A percentile compares a stretch with the other conserved stretches of the same genome.
Evolutionary conservation across 2,329 filamentous ascomycete genomes (phyloP).

Genomic region (Colletotrichum sp.): DNA sequence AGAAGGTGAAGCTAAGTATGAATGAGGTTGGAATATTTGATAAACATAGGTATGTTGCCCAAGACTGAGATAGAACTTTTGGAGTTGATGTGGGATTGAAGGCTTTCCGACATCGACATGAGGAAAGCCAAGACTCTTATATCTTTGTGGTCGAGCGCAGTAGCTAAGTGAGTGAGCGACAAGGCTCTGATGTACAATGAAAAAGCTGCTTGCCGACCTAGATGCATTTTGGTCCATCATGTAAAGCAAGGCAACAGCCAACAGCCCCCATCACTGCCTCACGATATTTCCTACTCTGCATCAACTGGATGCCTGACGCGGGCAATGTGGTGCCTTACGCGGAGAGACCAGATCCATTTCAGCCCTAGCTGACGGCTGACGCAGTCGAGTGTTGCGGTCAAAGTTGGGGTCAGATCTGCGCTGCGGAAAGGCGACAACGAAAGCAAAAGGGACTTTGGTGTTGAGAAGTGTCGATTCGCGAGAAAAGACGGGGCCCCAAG

Average conservation of each 20-base stretch:
- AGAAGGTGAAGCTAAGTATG: fast-evolving
- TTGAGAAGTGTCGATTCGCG: not conserved
- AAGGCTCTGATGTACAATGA: not conserved
- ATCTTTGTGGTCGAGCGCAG: not conserved
- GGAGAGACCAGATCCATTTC: not conserved
- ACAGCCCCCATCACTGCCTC: not conserved
- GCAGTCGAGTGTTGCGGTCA: not conserved
- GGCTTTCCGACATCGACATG: not conserved
- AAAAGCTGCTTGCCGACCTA: not conserved
- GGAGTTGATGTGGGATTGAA: not conserved
- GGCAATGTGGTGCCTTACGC: not conserved
- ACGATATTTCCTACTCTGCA: not conserved
- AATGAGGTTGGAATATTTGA: not conserved
- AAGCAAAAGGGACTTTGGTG: not conserved
- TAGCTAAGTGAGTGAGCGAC: not conserved
- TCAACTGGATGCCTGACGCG: not conserved
- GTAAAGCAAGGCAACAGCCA: not conserved
- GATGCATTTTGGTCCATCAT: too few relatives aligned
- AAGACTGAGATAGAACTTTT: not conserved
- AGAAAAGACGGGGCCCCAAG: not conserved
- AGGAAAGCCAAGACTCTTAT: not conserved
- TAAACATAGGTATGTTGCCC: not conserved
- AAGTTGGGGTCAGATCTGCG: not conserved
- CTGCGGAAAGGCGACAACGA: not conserved
- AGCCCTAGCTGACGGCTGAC: not conserved